Conservation (phyloP, 2,329 filamentous ascomycete genomes). For the Chalaropsis ovoidea region DNA sequence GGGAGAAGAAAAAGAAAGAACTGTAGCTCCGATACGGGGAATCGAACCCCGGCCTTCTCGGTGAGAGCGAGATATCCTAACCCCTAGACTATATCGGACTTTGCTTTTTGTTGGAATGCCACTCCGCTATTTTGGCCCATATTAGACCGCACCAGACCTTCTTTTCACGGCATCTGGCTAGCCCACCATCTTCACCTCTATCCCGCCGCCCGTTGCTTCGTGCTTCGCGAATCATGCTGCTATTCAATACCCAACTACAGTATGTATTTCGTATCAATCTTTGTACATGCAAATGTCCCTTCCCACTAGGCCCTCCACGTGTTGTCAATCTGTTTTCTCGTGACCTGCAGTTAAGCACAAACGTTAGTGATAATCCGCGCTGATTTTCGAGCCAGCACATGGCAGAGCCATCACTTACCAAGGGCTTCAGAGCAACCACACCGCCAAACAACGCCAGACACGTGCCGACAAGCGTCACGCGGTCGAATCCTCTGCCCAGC, state of each 20-base stretch:
- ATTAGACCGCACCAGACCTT: background rate
- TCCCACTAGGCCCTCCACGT: conserved; percentile 42
- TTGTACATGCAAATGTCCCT: background rate
- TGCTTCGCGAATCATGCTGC: background rate
- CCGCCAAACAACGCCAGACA: conserved; percentile 69
- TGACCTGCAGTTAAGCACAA: conserved; percentile 35
- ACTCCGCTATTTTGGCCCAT: background rate
- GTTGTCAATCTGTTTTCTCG: conserved; percentile 57
- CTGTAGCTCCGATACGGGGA: conserved; percentile 26
- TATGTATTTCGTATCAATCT: background rate
- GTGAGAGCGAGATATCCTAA: conserved; percentile 22
- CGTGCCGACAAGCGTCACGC: conserved; percentile 71
- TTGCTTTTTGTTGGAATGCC: background rate
- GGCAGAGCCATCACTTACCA: conserved; percentile 52
- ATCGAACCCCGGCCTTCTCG: conserved; percentile 28
- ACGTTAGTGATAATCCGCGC: conserved; percentile 31
- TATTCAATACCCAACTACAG: background rate
- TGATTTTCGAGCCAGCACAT: background rate
- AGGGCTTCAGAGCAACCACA: conserved; percentile 67
- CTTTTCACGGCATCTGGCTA: background rate
- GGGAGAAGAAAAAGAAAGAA: background rate
- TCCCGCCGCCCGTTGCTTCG: background rate
- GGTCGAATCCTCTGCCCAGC: conserved; percentile 86
- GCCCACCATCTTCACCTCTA: background rate
- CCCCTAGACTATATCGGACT: conserved; percentile 22